Evolutionary conservation across 148 eudicot genomes (phyloP), one percentile per base, ranked within the genome.

Genomic region (Rhododendron kiyosumense): DNA sequence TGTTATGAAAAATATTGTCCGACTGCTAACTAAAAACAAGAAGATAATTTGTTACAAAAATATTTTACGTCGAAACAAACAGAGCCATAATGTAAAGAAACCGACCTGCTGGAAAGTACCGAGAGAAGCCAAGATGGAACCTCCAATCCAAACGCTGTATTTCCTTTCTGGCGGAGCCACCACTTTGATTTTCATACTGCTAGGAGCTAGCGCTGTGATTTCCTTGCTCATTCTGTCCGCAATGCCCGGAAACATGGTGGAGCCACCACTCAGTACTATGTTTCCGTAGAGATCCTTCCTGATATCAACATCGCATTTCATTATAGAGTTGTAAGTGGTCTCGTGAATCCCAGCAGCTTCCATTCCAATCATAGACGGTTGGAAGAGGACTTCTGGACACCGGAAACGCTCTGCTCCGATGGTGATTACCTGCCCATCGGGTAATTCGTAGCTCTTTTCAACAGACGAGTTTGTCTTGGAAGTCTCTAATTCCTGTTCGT

Each of bases 171-270:
- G 89, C 2, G 86, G 89, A 85, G 89, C 89, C 4, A 88, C 89
- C 71, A 88, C 89, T 84, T 88, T 88, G 46, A 88, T 88, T 76
- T 88, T 88, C 90, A 88, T 86, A 88, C 88, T 86, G 49, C 88
- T 88, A 20, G 90, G 90, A 13, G 90, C 90, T 26, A 88, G 54
- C 0, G 90, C 90, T 15, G 86, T 86, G 46, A 88, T 88, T 57
- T 88, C 90, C 86, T 88, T 88, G 88, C 90, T 88, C 88, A 88
- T 88, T 84, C 90, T 86, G 79, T 88, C 90, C 34, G 84, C 90
- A 79, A 88, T 86, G 30, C 90, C 90, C 5, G 90, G 84, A 48
- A 88, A 88, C 90, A 88, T 88, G 43, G 90, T 88, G 5, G 90
- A 34, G 4, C 90, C 90, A 59, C 90, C 90, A 54, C 88, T 88